These are phyloP conservation scores for Gryganskiella cystojenkinii DNA, from an alignment of 192 early-diverging fungal genomes.

Conservation along the genomic window DNA sequence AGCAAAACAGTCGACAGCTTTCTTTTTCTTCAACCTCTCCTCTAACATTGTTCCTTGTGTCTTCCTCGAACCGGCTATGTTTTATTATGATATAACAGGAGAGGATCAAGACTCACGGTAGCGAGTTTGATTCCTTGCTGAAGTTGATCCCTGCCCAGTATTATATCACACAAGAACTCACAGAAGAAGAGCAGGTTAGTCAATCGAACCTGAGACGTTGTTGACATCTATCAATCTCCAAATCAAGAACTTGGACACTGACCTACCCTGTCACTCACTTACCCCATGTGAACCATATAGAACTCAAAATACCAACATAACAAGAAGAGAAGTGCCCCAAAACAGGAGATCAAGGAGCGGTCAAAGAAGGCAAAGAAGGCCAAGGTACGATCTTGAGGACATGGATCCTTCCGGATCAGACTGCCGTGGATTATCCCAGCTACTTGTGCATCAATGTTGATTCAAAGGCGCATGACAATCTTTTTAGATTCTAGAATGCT, in stretches of 20 bases:
- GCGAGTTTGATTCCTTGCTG: slow-evolving; percentile 80
- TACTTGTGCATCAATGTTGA: too few species aligned
- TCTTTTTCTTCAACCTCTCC: background rate
- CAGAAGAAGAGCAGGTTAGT: slow-evolving; percentile 63
- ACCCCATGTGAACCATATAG: too few species aligned
- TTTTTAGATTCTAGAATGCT: background rate
- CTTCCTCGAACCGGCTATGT: background rate
- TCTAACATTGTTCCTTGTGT: background rate
- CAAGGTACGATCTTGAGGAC: slow-evolving; percentile 72
- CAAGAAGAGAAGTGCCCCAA: slow-evolving; percentile 84
- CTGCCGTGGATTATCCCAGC: too few species aligned
- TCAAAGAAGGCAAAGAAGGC: slow-evolving; percentile 85
- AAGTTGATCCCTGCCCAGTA: slow-evolving; percentile 87
- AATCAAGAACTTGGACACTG: background rate
- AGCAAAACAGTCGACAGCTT: background rate
- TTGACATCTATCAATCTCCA: background rate
- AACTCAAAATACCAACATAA: slow-evolving; percentile 76
- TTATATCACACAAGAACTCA: slow-evolving; percentile 74
- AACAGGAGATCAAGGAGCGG: slow-evolving; percentile 82
- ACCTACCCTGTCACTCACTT: background rate
- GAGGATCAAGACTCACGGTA: slow-evolving; percentile 71
- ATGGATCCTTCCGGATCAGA: too few species aligned
- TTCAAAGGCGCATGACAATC: background rate
- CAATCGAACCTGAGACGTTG: background rate
- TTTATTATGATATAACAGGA: slow-evolving; percentile 44